phyloP scores from a whole-genome alignment of 1,284 basidiomycete species.

The Agroathelia rolfsii region DNA sequence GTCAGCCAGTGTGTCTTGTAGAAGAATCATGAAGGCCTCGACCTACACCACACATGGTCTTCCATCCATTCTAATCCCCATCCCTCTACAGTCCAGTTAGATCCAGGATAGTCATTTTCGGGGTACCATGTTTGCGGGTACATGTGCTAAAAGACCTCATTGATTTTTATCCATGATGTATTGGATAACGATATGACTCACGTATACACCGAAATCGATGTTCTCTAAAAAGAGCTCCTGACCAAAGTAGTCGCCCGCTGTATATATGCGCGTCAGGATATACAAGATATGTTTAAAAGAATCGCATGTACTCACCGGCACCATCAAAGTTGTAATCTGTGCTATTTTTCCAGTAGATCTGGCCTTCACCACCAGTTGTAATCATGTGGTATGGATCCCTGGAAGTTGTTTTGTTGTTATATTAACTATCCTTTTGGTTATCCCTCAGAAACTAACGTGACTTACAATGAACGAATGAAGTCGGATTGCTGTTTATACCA shows the following conservation, averaged over 20 bases:
- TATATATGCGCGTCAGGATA: too few relatives aligned
- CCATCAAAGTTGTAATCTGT: too few relatives aligned
- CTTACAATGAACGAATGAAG: conserved; percentile 41
- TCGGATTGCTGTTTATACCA: conserved; percentile 45
- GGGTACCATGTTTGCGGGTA: conserved; percentile 42
- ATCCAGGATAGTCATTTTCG: conserved; percentile 35
- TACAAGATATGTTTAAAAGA: too few relatives aligned
- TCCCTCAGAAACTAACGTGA: conserved; percentile 7
- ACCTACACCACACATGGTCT: conserved; percentile 32
- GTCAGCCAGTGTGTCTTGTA: conserved; percentile 1
- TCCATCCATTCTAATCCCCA: conserved; percentile 50
- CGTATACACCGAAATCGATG: conserved; percentile 48
- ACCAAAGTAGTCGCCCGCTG: conserved; percentile 49
- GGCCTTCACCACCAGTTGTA: conserved; percentile 48
- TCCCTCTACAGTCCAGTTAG: conserved; percentile 36
- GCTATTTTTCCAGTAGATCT: conserved; percentile 38
- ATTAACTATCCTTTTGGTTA: too few relatives aligned
- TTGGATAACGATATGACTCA: too few relatives aligned
- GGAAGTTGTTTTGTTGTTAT: background rate
- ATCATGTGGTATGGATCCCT: conserved; percentile 49
- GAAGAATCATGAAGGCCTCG: background rate
- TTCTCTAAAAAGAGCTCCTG: conserved; percentile 36
- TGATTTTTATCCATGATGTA: too few relatives aligned
- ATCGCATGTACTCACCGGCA: too few relatives aligned
- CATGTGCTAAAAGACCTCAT: conserved; percentile 43